Percentiles rank a stretch among this genome's conserved stretches.
Evolutionary conservation across 352 stramenopile genomes (phyloP).

Genomic region (Phytophthora fragariae): DNA sequence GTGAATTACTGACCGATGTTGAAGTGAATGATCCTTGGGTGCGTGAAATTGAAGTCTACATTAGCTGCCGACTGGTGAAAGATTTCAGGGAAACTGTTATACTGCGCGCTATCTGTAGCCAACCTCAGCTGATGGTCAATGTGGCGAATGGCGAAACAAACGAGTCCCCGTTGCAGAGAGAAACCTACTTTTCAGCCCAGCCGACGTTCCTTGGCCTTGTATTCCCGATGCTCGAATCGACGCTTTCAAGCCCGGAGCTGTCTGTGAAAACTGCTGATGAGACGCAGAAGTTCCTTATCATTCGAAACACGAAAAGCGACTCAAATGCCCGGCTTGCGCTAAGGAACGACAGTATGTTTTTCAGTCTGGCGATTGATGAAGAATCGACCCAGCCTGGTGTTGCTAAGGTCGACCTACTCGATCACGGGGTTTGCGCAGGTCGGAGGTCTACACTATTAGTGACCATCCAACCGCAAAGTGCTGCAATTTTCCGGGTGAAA

Average conservation of each 20-base stretch:
- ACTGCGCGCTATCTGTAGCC: conserved; percentile 78
- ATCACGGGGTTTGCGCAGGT: conserved; percentile 77
- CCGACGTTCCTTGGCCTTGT: conserved; percentile 84
- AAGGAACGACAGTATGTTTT: conserved; percentile 90
- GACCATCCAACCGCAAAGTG: conserved; percentile 65
- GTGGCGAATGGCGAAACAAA: conserved; percentile 62
- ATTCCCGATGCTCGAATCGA: conserved; percentile 81
- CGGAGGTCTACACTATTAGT: conserved; percentile 71
- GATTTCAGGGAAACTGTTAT: conserved; percentile 89
- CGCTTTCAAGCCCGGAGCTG: conserved; percentile 51
- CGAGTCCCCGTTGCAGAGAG: conserved; percentile 32
- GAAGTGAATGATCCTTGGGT: conserved; percentile 65
- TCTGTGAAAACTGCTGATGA: conserved; percentile 40
- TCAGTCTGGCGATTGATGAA: conserved; percentile 70
- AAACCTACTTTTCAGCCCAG: conserved; percentile 55
- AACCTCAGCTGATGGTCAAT: conserved; percentile 78
- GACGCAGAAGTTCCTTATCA: conserved; percentile 76
- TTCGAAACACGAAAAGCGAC: conserved; percentile 79
- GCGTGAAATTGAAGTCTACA: conserved; percentile 89
- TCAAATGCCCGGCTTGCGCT: conserved; percentile 74
- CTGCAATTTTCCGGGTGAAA: conserved; percentile 73
- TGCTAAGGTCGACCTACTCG: conserved; percentile 67
- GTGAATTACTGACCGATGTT: conserved; percentile 15
- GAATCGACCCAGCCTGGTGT: conserved; percentile 41
- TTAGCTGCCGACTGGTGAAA: conserved; percentile 89